These are phyloP conservation scores for Lasiosphaeris hirsuta DNA, from an alignment of 495 filamentous ascomycete species.

Conservation along the genomic window DNA sequence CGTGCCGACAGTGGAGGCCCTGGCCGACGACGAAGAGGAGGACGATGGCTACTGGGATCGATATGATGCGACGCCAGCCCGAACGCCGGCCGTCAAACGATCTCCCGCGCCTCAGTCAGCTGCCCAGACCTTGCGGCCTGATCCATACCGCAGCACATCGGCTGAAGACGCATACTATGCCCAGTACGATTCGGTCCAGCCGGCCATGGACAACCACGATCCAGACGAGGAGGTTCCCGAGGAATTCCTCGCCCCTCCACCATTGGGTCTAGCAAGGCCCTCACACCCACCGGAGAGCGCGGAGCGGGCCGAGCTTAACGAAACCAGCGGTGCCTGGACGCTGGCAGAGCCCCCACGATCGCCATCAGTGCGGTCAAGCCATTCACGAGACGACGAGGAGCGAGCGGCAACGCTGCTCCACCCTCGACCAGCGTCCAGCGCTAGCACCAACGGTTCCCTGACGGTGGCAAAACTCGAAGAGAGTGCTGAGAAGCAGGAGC, in stretches of 20 bases:
- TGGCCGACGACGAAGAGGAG: conserved; percentile 56
- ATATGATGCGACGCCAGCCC: conserved; percentile 81
- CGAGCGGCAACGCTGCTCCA: conserved; percentile 32
- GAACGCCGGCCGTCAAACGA: conserved; percentile 65
- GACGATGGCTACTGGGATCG: conserved; percentile 93
- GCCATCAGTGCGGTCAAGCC: conserved; percentile 29
- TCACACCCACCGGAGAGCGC: conserved; percentile 14
- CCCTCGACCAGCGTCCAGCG: conserved; percentile 51
- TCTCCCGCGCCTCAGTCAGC: conserved; percentile 53
- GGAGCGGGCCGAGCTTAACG: conserved; percentile 20
- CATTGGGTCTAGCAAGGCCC: conserved; percentile 32
- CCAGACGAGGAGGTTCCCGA: conserved; percentile 56
- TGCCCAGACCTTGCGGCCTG: conserved; percentile 3
- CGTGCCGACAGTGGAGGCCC: conserved; percentile 20
- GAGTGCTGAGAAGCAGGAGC: conserved; percentile 58
- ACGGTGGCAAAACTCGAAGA: conserved; percentile 65
- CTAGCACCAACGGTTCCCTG: conserved; percentile 51
- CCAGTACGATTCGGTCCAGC: conserved; percentile 85
- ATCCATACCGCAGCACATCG: conserved; percentile 27
- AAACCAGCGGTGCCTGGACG: conserved; percentile 34
- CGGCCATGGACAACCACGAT: conserved; percentile 86
- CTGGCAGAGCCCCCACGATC: conserved; percentile 39
- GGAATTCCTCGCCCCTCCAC: conserved; percentile 31
- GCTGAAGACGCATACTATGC: conserved; percentile 78
- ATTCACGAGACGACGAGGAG: conserved; percentile 28